Evolutionary conservation across 768 basidiomycete genomes (phyloP).

Genomic region (Podaxis sp.): DNA sequence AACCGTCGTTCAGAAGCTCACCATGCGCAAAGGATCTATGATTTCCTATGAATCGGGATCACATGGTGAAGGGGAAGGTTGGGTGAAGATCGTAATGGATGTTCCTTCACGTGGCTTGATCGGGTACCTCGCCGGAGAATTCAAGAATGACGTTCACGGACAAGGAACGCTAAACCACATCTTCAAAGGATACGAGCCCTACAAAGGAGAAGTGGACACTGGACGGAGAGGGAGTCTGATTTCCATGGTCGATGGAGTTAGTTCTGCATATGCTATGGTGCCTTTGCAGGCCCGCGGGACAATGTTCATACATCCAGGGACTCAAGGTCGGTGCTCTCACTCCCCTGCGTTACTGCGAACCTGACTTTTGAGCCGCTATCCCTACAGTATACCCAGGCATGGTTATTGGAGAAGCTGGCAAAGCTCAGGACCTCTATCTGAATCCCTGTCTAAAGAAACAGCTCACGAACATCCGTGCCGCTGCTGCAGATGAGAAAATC

Average conservation of each 20-base stretch:
- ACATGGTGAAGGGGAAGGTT: slow-evolving; percentile 41
- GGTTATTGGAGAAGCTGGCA: slow-evolving; percentile 50
- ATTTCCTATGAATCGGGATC: slow-evolving; percentile 38
- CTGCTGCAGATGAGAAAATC: slow-evolving; percentile 46
- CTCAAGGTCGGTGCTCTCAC: slow-evolving; percentile 31
- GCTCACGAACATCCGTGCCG: slow-evolving; percentile 48
- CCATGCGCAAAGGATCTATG: slow-evolving; percentile 50
- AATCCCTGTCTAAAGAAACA: slow-evolving; percentile 49
- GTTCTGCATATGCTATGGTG: slow-evolving; percentile 41
- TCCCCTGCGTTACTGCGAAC: not conserved
- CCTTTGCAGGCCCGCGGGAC: slow-evolving; percentile 48
- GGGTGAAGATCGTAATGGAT: slow-evolving; percentile 46
- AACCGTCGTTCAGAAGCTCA: slow-evolving; percentile 47
- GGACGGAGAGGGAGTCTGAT: slow-evolving; percentile 47
- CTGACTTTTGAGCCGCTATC: not conserved
- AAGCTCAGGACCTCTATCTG: slow-evolving; percentile 42
- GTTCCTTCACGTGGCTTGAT: slow-evolving; percentile 47
- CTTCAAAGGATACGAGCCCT: slow-evolving; percentile 44
- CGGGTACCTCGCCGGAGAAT: slow-evolving; percentile 52
- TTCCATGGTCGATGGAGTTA: slow-evolving; percentile 43
- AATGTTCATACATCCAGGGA: slow-evolving; percentile 44
- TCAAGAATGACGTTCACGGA: slow-evolving; percentile 50
- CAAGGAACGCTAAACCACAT: slow-evolving; percentile 54
- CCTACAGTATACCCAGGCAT: not conserved
- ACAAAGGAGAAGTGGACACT: slow-evolving; percentile 33